Evolutionary conservation across 139 green algal genomes (phyloP).

Genomic region (Volvox africanus): DNA sequence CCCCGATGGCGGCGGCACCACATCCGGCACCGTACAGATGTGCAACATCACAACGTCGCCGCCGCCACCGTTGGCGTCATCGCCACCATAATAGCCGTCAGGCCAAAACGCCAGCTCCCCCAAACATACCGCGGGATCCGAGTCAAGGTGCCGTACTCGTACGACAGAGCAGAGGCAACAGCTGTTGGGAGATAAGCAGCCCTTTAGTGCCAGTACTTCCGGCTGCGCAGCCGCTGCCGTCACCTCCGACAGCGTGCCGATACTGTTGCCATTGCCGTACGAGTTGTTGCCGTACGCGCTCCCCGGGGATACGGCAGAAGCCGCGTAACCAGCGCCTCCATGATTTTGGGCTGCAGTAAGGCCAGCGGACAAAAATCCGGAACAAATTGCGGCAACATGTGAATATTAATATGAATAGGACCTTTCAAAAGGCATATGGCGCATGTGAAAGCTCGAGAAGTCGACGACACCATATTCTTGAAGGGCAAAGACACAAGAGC

Average conservation of each 20-base stretch:
- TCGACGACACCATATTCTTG: too few relatives aligned
- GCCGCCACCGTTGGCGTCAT: background rate
- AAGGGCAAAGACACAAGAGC: too few relatives aligned
- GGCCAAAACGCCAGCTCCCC: too few relatives aligned
- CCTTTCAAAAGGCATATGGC: too few relatives aligned
- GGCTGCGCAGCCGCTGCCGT: background rate
- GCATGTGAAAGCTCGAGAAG: too few relatives aligned
- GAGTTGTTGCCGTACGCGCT: background rate
- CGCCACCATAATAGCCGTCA: background rate
- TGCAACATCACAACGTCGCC: background rate
- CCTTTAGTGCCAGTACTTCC: background rate
- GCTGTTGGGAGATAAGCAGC: constrained; percentile 21
- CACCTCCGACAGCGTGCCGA: background rate
- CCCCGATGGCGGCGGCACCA: background rate
- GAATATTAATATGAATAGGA: too few relatives aligned
- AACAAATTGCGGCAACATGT: too few relatives aligned
- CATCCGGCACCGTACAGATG: constrained; percentile 16
- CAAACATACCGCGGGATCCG: background rate
- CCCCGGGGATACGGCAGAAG: too few relatives aligned
- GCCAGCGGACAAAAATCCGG: too few relatives aligned
- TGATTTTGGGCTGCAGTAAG: too few relatives aligned
- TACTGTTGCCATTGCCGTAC: background rate
- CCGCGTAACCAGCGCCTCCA: too few relatives aligned
- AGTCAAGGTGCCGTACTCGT: background rate
- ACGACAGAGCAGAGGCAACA: constrained; percentile 5